phyloP scores from a whole-genome alignment of 2,329 filamentous ascomycete genomes.

The Monosporascus sp. region DNA sequence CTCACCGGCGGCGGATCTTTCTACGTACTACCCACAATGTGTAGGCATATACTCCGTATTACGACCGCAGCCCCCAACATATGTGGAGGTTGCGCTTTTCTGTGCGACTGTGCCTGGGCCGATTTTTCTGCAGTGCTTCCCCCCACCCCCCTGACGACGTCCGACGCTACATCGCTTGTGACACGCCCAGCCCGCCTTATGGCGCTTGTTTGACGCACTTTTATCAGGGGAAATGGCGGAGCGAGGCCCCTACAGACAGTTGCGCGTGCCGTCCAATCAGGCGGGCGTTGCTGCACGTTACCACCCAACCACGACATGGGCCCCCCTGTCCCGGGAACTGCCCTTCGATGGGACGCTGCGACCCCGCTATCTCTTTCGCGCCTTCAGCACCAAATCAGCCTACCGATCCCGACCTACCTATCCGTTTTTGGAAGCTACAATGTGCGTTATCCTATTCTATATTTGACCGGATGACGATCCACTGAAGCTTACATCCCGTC shows the following conservation, averaged over 20 bases:
- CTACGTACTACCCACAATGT: too few species aligned
- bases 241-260: neutral
- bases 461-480: neutral
- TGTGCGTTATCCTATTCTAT: neutral
- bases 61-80: too few species aligned
- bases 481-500: neutral
- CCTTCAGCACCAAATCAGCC: neutral
- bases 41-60: too few species aligned
- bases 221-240: neutral
- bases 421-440: neutral
- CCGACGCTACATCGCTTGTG: neutral
- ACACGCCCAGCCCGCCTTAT: neutral
- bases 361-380: neutral
- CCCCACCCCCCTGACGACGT: neutral
- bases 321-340: neutral
- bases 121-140: too few species aligned
- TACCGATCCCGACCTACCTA: neutral
- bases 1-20: too few species aligned
- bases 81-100: too few species aligned
- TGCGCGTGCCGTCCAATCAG: neutral
- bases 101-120: too few species aligned
- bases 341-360: neutral
- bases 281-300: neutral
- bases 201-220: neutral
- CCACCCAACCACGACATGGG: neutral